Evolutionary conservation across 306 rosid species (phyloP).

Genomic region (Prosopis cineraria): DNA sequence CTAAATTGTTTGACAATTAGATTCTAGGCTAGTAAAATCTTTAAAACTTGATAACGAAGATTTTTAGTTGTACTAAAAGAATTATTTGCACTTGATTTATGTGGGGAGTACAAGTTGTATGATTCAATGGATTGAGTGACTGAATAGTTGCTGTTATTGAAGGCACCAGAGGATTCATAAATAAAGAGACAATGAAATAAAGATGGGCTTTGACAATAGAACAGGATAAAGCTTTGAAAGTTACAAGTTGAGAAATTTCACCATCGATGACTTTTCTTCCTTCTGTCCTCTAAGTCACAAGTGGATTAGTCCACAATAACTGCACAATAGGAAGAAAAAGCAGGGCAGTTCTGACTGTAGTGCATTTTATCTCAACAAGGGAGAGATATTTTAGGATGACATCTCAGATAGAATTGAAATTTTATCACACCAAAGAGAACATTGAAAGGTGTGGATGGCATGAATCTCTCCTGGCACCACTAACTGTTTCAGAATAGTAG

Average conservation of each 20-base stretch:
- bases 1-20: background rate
- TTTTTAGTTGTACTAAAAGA: too few species aligned
- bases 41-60: background rate
- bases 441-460: background rate
- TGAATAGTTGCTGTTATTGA: background rate
- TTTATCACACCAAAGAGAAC: background rate
- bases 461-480: background rate
- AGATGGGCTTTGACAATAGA: background rate
- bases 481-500: background rate
- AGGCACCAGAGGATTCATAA: background rate
- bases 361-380: background rate
- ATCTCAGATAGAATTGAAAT: background rate
- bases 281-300: background rate
- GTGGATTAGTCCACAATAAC: background rate
- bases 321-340: background rate
- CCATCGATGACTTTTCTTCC: background rate
- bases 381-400: background rate
- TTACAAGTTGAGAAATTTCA: background rate
- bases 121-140: background rate
- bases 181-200: background rate
- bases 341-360: background rate
- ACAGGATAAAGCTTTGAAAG: background rate
- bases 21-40: background rate
- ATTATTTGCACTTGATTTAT: background rate
- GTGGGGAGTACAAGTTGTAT: background rate